phyloP scores from a whole-genome alignment of 2,329 filamentous ascomycete genomes.

The Penicillium crustosum region DNA sequence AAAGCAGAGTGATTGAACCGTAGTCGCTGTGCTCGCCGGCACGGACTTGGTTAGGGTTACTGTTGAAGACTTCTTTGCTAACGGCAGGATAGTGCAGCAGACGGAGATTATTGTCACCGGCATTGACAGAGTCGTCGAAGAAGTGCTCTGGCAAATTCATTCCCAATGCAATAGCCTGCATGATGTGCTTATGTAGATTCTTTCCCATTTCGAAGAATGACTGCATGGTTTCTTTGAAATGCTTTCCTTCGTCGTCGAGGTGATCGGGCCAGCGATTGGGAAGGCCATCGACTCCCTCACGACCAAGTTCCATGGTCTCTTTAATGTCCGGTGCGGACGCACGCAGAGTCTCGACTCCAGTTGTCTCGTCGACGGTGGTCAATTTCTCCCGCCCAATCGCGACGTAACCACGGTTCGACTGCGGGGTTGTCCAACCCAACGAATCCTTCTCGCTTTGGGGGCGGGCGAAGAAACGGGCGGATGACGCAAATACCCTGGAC shows the following conservation, averaged over 20 bases:
- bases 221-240: constrained; percentile 72
- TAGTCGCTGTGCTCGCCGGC: constrained; percentile 77
- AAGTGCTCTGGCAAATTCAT: constrained; percentile 69
- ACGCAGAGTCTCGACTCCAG: constrained; percentile 60
- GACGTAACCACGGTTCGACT: constrained; percentile 73
- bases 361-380: constrained; percentile 54
- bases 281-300: constrained; percentile 58
- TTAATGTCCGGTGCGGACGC: constrained; percentile 54
- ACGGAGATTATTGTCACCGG: constrained; percentile 68
- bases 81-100: constrained; percentile 76
- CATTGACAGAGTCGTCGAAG: constrained; percentile 74
- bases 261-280: constrained; percentile 77
- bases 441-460: constrained; percentile 62
- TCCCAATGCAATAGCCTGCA: constrained; percentile 81
- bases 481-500: constrained; percentile 63
- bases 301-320: constrained; percentile 62
- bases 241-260: constrained; percentile 53
- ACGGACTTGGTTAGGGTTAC: constrained; percentile 68
- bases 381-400: constrained; percentile 71
- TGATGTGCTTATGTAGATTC: constrained; percentile 70
- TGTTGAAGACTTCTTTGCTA: constrained; percentile 62
- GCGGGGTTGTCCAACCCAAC: constrained; percentile 69
- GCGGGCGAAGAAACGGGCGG: constrained; percentile 69
- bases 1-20: constrained; percentile 53
- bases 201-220: constrained; percentile 75